These are phyloP conservation scores for Cyclostephanos tholiformis DNA, from an alignment of 108 stramenopile species.

Conservation along the genomic window DNA sequence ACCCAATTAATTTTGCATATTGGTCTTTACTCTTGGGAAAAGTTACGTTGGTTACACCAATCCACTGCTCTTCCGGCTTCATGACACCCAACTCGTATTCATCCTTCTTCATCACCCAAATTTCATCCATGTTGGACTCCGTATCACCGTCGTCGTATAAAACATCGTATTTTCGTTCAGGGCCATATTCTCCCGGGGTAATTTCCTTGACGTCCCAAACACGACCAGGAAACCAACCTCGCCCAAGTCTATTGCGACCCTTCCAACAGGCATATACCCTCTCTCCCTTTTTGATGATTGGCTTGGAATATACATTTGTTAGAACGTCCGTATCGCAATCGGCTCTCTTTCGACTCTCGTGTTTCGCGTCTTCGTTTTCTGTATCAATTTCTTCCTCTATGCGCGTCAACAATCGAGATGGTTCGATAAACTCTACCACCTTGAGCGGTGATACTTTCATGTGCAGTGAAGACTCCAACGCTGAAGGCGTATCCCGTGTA, in stretches of 20 bases:
- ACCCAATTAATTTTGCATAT: not conserved
- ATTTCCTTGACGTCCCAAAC: constrained; percentile 1
- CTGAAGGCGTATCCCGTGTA: too few relatives aligned
- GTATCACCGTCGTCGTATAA: not conserved
- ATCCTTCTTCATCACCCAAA: not conserved
- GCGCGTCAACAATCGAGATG: not conserved
- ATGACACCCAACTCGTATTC: not conserved
- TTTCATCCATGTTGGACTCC: not conserved
- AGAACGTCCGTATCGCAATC: not conserved
- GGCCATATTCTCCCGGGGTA: not conserved
- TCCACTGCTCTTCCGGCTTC: not conserved
- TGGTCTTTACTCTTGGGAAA: not conserved
- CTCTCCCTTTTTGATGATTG: constrained; percentile 5
- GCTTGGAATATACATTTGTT: not conserved
- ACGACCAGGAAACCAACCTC: not conserved
- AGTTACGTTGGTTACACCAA: not conserved
- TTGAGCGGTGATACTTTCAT: not conserved
- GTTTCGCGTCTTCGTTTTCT: not conserved
- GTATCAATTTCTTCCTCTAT: not conserved
- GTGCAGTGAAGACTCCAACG: not conserved
- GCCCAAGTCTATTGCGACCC: not conserved
- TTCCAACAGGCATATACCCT: not conserved
- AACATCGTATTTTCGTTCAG: not conserved
- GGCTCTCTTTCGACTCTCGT: not conserved
- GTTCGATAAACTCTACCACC: not conserved